Evolutionary conservation across 169 alveolate genomes (phyloP).

Genomic region (Cryptosporidium sp.): DNA sequence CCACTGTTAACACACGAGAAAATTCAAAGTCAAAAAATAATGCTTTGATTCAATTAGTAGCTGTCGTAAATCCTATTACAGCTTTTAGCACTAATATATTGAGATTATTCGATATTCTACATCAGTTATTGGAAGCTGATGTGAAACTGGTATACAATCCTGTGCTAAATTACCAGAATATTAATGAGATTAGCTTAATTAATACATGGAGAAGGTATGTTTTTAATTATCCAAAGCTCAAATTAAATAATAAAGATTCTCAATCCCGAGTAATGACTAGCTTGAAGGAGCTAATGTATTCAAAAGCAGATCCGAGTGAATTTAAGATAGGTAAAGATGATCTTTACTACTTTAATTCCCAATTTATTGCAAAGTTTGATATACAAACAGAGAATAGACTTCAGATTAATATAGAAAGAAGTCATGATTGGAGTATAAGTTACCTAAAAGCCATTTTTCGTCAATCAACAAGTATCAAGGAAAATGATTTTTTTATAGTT

Average conservation of each 20-base stretch:
- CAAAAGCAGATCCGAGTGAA: constrained; percentile 14
- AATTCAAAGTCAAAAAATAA: neutral
- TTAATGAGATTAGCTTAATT: neutral
- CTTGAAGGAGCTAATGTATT: constrained; percentile 18
- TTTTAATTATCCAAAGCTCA: constrained; percentile 53
- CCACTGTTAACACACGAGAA: neutral
- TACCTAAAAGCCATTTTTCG: neutral
- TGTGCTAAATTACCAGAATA: neutral
- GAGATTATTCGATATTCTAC: constrained; percentile 34
- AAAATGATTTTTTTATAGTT: neutral
- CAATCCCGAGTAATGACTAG: neutral
- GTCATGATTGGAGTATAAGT: constrained; percentile 6
- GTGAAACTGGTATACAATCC: constrained; percentile 49
- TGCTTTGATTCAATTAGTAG: constrained; percentile 21
- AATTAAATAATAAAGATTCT: neutral
- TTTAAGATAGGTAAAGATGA: constrained; percentile 3
- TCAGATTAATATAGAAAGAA: constrained; percentile 11
- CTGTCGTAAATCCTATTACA: constrained; percentile 35
- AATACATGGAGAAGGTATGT: constrained; percentile 69
- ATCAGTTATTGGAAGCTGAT: constrained; percentile 39
- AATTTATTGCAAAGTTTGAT: constrained; percentile 42
- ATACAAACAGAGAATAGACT: constrained; percentile 18
- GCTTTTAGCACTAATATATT: neutral
- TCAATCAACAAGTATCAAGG: neutral
- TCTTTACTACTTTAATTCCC: constrained; percentile 27